Base-by-base conservation (phyloP, 768 basidiomycete genomes). In the Lentinus brumalis region DNA sequence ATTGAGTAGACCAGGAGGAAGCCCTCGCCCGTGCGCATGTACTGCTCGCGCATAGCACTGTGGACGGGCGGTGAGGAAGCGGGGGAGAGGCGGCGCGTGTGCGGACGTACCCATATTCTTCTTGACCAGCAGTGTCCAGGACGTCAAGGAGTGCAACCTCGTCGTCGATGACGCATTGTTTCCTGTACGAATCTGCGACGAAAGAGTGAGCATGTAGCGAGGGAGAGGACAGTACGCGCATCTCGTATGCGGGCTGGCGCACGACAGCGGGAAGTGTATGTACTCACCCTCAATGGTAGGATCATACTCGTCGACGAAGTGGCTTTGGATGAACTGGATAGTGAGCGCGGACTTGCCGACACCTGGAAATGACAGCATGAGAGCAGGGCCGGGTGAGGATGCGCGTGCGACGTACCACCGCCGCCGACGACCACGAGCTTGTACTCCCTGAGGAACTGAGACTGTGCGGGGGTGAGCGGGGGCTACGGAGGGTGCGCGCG, bases 401-500 rank as follows among this genome's bases (percentile, higher is more conserved):
- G 42, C 9, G 10, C 16, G 21, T 42, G 55, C 10, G 60, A 75
- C 84, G 70, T 56, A 91, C 95, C 96, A 85, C 96, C 96, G 72
- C 96, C 96, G 51, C 96, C 96, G 63, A 98, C 96, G 64, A 98
- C 96, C 65, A 98, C 96, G 61, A 98, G 87, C 81, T 98, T 98
- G 80, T 98, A 98, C 74, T 98, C 96, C 69, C 96, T 82, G 75
- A 98, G 79, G 81, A 94, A 94, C 72, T 90, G 89, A 64, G 92
- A 90, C 89, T 93, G 61, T 21, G 32, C 40, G 31, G 56, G 39
- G 4, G 38, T 56, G 4, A 59, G 42, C 21, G 41, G n/a, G 5
- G 12, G 12, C 2, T 38, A 18, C 18, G 26, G 15, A 0, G n/a
- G n/a, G 4, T n/a, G 10, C 26, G 46, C 31, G 45, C 11, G 7